phyloP scores from a whole-genome alignment of 768 basidiomycete genomes.

The Suillus variegatus region DNA sequence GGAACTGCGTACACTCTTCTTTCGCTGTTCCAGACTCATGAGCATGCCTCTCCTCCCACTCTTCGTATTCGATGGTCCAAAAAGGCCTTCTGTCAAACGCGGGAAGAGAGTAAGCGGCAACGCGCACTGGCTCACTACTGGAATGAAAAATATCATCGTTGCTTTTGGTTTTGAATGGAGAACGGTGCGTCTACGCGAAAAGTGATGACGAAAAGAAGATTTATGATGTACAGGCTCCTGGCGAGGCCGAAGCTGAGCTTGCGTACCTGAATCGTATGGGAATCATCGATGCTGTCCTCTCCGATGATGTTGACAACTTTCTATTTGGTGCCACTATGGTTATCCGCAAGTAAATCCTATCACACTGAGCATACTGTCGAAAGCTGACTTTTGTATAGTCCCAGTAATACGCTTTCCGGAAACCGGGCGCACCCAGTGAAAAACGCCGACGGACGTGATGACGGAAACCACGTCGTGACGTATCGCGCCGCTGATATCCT shows the following conservation, averaged over 20 bases:
- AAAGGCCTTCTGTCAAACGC: slow-evolving; percentile 79
- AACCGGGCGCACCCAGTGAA: slow-evolving; percentile 63
- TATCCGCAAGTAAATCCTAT: slow-evolving; percentile 69
- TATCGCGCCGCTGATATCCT: slow-evolving; percentile 41
- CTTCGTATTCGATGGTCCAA: slow-evolving; percentile 91
- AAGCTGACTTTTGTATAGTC: slow-evolving; percentile 39
- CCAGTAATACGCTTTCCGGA: slow-evolving; percentile 72
- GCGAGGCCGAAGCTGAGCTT: slow-evolving; percentile 93
- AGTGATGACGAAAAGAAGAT: slow-evolving; percentile 20
- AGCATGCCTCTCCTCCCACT: slow-evolving; percentile 80
- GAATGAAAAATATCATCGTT: slow-evolving; percentile 77
- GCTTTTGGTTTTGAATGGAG: slow-evolving; percentile 83
- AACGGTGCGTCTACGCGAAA: slow-evolving; percentile 42
- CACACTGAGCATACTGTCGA: neutral
- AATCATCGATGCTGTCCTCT: slow-evolving; percentile 83
- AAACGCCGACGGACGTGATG: slow-evolving; percentile 68
- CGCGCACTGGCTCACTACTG: slow-evolving; percentile 64
- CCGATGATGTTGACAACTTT: slow-evolving; percentile 93
- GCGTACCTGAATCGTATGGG: slow-evolving; percentile 83
- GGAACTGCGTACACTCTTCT: slow-evolving; percentile 80
- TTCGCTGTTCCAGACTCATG: slow-evolving; percentile 79
- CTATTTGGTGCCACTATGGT: slow-evolving; percentile 85
- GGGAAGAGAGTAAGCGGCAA: slow-evolving; percentile 69
- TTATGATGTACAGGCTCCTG: slow-evolving; percentile 67
- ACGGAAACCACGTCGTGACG: slow-evolving; percentile 64